Evolutionary conservation across 371 early-diverging fungal species (phyloP).

Genomic region (Syncephalastrum sp.): DNA sequence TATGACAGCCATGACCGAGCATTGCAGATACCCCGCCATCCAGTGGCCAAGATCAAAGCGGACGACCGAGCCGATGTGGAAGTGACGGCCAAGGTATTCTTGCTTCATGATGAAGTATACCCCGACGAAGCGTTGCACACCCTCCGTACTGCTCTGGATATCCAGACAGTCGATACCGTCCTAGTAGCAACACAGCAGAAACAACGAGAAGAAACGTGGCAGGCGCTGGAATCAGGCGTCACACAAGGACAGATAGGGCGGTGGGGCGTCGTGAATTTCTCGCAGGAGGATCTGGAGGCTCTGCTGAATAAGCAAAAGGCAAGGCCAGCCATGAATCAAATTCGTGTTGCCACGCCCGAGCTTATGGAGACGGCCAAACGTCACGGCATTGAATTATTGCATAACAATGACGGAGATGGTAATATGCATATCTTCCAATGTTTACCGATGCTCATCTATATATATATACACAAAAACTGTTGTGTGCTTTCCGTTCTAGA

Average conservation of each 20-base stretch:
- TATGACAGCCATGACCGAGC: slow-evolving; percentile 21
- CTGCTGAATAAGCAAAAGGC: slow-evolving; percentile 22
- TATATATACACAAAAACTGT: not conserved
- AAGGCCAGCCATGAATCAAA: slow-evolving; percentile 27
- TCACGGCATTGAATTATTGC: slow-evolving; percentile 44
- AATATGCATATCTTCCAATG: slow-evolving; percentile 7
- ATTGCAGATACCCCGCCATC: slow-evolving; percentile 46
- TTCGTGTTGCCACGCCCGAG: slow-evolving; percentile 33
- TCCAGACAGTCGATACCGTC: slow-evolving; percentile 10
- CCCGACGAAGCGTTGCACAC: slow-evolving; percentile 24
- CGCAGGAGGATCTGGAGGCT: slow-evolving; percentile 15
- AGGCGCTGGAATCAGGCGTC: slow-evolving; percentile 21
- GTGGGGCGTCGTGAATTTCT: slow-evolving; percentile 21
- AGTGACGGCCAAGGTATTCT: slow-evolving; percentile 58
- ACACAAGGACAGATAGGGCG: slow-evolving; percentile 4
- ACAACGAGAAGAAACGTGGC: slow-evolving; percentile 34
- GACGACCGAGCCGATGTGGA: slow-evolving; percentile 52
- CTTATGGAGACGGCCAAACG: slow-evolving; percentile 47
- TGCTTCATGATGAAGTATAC: slow-evolving; percentile 20
- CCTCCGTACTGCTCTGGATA: slow-evolving; percentile 32
- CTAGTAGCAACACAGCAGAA: slow-evolving; percentile 11
- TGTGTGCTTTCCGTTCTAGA: slow-evolving; percentile 14
- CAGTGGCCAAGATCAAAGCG: slow-evolving; percentile 32
- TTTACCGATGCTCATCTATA: slow-evolving; percentile 2
- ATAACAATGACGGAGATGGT: slow-evolving; percentile 53